Conservation (phyloP, 306 rosid genomes). For the Adenanthera pavonina region DNA sequence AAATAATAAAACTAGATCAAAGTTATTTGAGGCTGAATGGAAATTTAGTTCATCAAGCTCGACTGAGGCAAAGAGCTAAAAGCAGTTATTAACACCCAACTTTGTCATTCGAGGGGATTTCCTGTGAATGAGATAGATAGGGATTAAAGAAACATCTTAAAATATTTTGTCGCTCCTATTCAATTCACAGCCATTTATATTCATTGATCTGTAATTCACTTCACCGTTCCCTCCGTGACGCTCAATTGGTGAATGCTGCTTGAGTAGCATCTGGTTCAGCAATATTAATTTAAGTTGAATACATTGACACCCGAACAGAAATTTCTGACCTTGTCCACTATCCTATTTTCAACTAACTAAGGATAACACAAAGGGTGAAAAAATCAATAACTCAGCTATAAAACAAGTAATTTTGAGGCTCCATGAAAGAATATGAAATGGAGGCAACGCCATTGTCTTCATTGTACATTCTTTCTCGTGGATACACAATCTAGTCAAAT, state of each 20-base stretch:
- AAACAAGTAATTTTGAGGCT: constrained; percentile 8
- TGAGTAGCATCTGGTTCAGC: background rate
- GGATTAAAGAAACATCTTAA: no score
- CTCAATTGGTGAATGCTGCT: background rate
- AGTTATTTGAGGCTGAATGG: background rate
- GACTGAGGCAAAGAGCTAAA: background rate
- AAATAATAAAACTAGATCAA: background rate
- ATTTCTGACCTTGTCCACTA: background rate
- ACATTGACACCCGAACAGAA: background rate
- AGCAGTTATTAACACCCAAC: background rate
- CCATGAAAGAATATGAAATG: constrained; percentile 31
- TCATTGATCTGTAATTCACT: no score
- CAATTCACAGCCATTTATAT: no score
- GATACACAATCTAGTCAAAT: constrained; percentile 34
- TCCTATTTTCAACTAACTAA: constrained; percentile 1
- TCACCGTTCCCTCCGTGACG: background rate
- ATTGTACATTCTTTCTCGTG: constrained; percentile 31
- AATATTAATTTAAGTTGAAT: background rate
- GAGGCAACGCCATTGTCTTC: constrained; percentile 39
- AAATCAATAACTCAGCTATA: constrained; percentile 22
- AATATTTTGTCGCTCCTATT: no score
- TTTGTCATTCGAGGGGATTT: background rate
- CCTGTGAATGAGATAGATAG: background rate
- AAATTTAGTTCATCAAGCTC: background rate
- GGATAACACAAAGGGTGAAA: constrained; percentile 36